Conservation (phyloP, 495 filamentous ascomycete genomes). For the Penicillium arizonense region DNA sequence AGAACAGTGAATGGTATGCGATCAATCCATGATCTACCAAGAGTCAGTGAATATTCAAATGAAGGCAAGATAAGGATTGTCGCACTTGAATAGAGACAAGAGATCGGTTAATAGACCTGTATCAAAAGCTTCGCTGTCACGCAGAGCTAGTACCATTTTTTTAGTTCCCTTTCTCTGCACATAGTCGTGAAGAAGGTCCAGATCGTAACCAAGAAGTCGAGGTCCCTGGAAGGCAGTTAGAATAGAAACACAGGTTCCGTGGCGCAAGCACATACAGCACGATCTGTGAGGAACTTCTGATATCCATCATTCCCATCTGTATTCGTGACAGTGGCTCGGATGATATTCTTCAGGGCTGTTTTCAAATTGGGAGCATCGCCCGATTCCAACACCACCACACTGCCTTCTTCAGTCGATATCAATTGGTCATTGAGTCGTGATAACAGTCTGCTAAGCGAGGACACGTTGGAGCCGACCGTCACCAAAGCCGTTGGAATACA, state of each 20-base stretch:
- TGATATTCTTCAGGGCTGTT: slow-evolving; percentile 76
- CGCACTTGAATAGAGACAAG: slow-evolving; percentile 73
- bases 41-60: slow-evolving; percentile 14
- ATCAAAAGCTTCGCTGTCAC: slow-evolving; percentile 94
- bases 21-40: slow-evolving; percentile 72
- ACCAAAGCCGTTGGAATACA: slow-evolving; percentile 79
- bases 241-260: neutral
- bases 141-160: slow-evolving; percentile 73
- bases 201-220: slow-evolving; percentile 85
- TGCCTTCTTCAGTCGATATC: slow-evolving; percentile 43
- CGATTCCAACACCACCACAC: slow-evolving; percentile 71
- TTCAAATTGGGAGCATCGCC: slow-evolving; percentile 82
- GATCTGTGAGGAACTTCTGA: slow-evolving; percentile 44
- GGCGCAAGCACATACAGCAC: slow-evolving; percentile 45
- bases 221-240: slow-evolving; percentile 48
- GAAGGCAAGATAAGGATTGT: neutral
- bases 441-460: slow-evolving; percentile 72
- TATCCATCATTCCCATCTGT: slow-evolving; percentile 48
- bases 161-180: slow-evolving; percentile 53
- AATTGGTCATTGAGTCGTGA: slow-evolving; percentile 57
- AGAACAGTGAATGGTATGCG: slow-evolving; percentile 88
- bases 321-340: slow-evolving; percentile 63
- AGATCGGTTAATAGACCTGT: slow-evolving; percentile 73
- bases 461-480: slow-evolving; percentile 81
- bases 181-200: slow-evolving; percentile 73